Evolutionary conservation across 352 stramenopile genomes (phyloP), one percentile per base, ranked within the genome.

Genomic region (Phytophthora chlamydospora): DNA sequence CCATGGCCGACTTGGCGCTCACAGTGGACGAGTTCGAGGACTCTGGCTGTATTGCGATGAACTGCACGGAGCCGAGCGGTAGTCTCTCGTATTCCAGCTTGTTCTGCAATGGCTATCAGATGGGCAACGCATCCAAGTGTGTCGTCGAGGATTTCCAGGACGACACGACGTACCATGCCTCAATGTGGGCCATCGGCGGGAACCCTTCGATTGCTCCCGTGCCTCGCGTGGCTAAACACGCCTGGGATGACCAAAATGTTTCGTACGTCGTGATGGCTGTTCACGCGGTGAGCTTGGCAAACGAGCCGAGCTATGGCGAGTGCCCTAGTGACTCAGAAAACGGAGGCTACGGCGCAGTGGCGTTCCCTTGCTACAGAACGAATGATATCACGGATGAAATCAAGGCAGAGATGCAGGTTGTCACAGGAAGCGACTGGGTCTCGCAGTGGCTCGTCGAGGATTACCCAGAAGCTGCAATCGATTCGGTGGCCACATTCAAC

Each of bases 61-160:
- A 35, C 8, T 83, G 74, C 34, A 47, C 14, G 4, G 35, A 74
- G 16, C 64, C 64, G 0, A 43, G 8, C 17, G 29, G 14, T 33
- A 7, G 38, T 32, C 16, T 32, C 7, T n/a, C 19, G 0, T 72
- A 42, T 39, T 27, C 27, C 12, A 67, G 50, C 38, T 7, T 46
- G 2, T 70, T 47, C 1, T 83, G 71, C 34, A 67, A 62, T 14
- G 71, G 62, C 27, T 12, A n/a, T 0, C 54, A 76, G 60, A 80
- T 83, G 70, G 49, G 70, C 13, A 56, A 21, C 0, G 63, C 57
- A 2, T 27, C 52, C 11, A 60, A 67, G 32, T 80, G 73, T 31
- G 59, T 63, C 8, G 57, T 64, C 10, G 63, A 77, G 9, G 46
- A 57, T 7, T 64, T 58, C 29, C 38, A 58, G 0, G 43, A 51